Conservation (phyloP, 768 basidiomycete species). For the Tulasnella sp. region DNA sequence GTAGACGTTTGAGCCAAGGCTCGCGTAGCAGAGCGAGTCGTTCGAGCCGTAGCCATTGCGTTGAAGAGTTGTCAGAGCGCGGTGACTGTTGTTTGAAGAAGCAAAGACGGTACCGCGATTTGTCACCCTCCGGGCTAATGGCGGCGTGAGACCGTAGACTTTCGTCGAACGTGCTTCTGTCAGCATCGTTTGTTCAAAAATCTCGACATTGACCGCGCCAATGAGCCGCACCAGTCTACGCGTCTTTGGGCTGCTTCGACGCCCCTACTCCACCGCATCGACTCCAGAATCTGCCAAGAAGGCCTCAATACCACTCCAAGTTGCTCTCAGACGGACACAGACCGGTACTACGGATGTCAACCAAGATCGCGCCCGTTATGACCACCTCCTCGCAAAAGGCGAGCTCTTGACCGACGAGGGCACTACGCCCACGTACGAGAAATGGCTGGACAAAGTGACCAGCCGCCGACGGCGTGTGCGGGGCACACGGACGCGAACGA, state of each 20-base stretch:
- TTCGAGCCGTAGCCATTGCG: not conserved
- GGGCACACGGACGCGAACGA: not conserved
- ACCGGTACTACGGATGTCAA: not conserved
- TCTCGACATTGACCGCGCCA: no score
- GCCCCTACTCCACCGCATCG: constrained; percentile 6
- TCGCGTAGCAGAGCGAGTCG: not conserved
- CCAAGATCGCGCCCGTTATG: constrained; percentile 14
- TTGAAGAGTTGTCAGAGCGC: not conserved
- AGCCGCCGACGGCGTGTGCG: not conserved
- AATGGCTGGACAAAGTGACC: constrained; percentile 11
- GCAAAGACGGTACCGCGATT: no score
- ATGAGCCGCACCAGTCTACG: no score
- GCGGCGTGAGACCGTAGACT: no score
- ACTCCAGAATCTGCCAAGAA: not conserved
- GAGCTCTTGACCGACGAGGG: not conserved
- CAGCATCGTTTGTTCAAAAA: no score
- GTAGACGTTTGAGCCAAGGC: not conserved
- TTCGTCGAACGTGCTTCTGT: no score
- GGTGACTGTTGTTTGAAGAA: not conserved
- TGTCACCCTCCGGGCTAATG: no score
- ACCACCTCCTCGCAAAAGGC: constrained; percentile 4
- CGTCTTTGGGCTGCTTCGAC: no score
- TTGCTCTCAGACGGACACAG: constrained; percentile 10
- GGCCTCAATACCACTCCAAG: constrained; percentile 7
- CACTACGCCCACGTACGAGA: not conserved